Conservation (phyloP, 1,284 basidiomycete genomes). For the Omphalotus olearius region DNA sequence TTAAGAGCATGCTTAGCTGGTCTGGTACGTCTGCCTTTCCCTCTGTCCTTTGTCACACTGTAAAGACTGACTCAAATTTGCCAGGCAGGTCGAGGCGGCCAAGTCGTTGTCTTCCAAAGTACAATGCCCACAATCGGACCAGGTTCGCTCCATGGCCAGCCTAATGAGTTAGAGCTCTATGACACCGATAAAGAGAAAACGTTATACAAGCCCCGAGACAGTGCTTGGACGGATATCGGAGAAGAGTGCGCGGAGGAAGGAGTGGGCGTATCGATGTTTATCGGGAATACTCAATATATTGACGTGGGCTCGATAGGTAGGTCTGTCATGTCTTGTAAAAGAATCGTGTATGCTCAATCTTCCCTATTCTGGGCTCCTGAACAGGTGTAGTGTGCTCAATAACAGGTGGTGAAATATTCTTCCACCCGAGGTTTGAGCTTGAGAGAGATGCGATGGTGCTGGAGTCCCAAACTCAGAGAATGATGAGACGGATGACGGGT, state of each 20-base stretch:
- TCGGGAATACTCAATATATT: constrained; percentile 80
- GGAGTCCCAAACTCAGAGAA: constrained; percentile 68
- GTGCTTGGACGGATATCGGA: constrained; percentile 78
- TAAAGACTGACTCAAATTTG: constrained; percentile 38
- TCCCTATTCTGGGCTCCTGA: constrained; percentile 1
- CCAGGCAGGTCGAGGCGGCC: constrained; percentile 67
- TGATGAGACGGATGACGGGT: constrained; percentile 71
- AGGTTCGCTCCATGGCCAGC: constrained; percentile 56
- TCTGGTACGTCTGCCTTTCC: constrained; percentile 47
- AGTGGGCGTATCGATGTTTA: constrained; percentile 87
- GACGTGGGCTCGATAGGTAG: constrained; percentile 87
- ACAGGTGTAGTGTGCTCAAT: constrained; percentile 63
- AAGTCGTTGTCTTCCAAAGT: constrained; percentile 80
- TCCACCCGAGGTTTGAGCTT: constrained; percentile 86
- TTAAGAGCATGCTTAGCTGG: constrained; percentile 72
- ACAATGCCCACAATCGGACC: constrained; percentile 78
- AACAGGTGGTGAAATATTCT: constrained; percentile 93
- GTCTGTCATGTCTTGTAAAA: constrained; percentile 15
- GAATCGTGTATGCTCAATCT: constrained; percentile 7
- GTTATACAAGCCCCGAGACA: constrained; percentile 74
- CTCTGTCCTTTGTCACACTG: not conserved
- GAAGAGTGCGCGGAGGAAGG: constrained; percentile 90
- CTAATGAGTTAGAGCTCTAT: constrained; percentile 72
- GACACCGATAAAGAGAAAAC: constrained; percentile 88
- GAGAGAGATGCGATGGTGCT: constrained; percentile 67